Evolutionary conservation across 306 rosid genomes (phyloP), one percentile per base, ranked within the genome.

Genomic region (Citrullus mucosospermus): DNA sequence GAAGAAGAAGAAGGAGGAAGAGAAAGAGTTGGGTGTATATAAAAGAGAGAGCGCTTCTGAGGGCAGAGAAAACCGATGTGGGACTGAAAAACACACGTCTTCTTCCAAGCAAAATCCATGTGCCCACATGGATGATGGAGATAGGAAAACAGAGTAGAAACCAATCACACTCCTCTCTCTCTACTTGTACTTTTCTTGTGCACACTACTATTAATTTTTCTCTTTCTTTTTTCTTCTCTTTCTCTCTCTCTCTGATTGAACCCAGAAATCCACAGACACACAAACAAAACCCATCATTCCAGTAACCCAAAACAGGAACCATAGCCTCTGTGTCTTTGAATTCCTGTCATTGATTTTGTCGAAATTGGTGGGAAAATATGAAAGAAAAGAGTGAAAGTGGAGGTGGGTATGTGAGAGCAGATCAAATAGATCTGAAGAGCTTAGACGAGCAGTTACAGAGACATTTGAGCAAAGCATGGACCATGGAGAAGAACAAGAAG

Each of bases 371-470:
- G 20, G 43, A 54, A 41, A 75, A 38, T 48, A 95, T 92, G 99
- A 92, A 86, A 81, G 90, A 87, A 91, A 95, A 92, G 86, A 88
- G 87, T 80, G 99, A 95, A 79, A 85, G 86, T 83, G 94, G 90
- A 7, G 80, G 82, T 25, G 91, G 90, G 85, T 95, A 95, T 82
- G 93, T 92, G 80, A 92, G 99, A 77, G 99, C 99, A 53, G 99
- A 95, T 88, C 97, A 95, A 81, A 92, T 95, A 88, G 99, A 95
- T 88, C 97, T 95, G 87, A 95, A 95, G 89, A 91, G 99, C 83
- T 87, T 95, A 85, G 99, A 95, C 82, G 99, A 95, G 65, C 99
- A 95, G 82, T 91, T 95, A 5, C 99, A 95, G 85, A 91, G 93
- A 88, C 99, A 95, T 83, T 90, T 92, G 48, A 91, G 83, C 74